These are phyloP conservation scores for Avena atlantica DNA, from an alignment of 176 grass and related monocot species.

Conservation along the genomic window DNA sequence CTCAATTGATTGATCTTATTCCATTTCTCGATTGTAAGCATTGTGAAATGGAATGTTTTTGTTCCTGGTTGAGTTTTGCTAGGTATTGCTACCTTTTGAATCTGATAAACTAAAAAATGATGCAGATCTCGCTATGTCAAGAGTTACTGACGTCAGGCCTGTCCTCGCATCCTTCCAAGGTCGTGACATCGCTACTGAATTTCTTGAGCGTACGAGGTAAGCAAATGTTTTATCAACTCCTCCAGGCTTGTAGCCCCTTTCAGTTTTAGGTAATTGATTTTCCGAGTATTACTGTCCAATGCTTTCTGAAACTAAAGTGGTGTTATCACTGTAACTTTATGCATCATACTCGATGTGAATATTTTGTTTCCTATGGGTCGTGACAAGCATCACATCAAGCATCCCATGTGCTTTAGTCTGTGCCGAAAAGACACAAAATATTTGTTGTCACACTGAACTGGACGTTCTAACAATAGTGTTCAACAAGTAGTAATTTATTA, in stretches of 20 bases:
- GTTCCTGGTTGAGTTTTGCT: constrained; percentile 26
- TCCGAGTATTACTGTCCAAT: constrained; percentile 26
- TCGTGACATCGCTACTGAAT: constrained; percentile 84
- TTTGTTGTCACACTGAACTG: constrained; percentile 22
- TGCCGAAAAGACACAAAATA: constrained; percentile 17
- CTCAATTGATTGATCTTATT: constrained; percentile 92
- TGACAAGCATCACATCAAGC: neutral
- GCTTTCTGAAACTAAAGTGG: constrained; percentile 18
- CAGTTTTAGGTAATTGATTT: neutral
- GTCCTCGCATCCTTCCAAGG: constrained; percentile 94
- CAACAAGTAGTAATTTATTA: neutral
- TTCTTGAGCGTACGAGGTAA: constrained; percentile 88
- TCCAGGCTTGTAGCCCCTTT: constrained; percentile 18
- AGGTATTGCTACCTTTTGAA: constrained; percentile 13
- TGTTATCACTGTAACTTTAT: constrained; percentile 3
- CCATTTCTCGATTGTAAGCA: constrained; percentile 97
- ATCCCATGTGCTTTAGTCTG: neutral
- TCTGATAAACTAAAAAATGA: constrained; percentile 35
- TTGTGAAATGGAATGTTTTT: neutral
- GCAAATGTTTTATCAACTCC: constrained; percentile 18
- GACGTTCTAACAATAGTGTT: neutral
- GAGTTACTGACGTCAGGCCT: constrained; percentile 86
- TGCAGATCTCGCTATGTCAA: constrained; percentile 87
- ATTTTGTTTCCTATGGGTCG: constrained; percentile 11
- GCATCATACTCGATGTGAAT: neutral